phyloP scores from a whole-genome alignment of 2,329 filamentous ascomycete species.

The Colletotrichum musae region DNA sequence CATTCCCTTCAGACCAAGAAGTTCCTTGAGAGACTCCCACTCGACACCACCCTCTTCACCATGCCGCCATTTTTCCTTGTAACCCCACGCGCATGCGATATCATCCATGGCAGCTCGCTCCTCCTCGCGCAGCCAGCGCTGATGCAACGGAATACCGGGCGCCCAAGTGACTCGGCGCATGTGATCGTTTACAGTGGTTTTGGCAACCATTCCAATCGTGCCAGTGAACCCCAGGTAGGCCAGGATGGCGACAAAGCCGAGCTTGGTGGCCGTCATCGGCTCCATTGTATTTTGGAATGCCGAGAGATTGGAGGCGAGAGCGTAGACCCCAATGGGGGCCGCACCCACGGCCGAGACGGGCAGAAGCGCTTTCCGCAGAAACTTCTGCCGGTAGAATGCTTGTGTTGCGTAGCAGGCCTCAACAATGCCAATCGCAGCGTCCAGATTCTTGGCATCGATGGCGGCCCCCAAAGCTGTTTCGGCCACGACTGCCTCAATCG shows the following conservation, averaged over 20 bases:
- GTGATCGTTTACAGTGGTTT: constrained; percentile 92
- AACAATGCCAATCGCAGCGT: constrained; percentile 82
- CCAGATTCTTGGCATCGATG: constrained; percentile 83
- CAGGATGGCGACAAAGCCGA: constrained; percentile 85
- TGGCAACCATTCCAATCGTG: constrained; percentile 85
- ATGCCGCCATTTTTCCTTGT: constrained; percentile 82
- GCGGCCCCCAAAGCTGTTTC: constrained; percentile 83
- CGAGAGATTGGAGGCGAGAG: constrained; percentile 77
- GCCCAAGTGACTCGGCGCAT: constrained; percentile 96
- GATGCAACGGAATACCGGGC: constrained; percentile 82
- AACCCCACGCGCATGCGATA: constrained; percentile 92
- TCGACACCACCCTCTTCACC: constrained; percentile 94
- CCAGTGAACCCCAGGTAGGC: constrained; percentile 87
- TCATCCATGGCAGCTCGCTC: constrained; percentile 90
- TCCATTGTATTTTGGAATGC: constrained; percentile 84
- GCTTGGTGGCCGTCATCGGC: constrained; percentile 77
- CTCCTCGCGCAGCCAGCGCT: constrained; percentile 90
- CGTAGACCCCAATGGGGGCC: constrained; percentile 78
- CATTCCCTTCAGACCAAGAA: constrained; percentile 88
- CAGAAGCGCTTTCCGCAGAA: constrained; percentile 74
- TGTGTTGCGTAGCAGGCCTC: constrained; percentile 77
- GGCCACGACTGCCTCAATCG: constrained; percentile 79
- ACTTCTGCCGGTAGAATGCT: constrained; percentile 77
- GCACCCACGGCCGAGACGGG: constrained; percentile 70
- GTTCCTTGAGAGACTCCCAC: constrained; percentile 89